Evolutionary conservation across 192 early-diverging fungal species (phyloP).

Genomic region (Dissophora ornata): DNA sequence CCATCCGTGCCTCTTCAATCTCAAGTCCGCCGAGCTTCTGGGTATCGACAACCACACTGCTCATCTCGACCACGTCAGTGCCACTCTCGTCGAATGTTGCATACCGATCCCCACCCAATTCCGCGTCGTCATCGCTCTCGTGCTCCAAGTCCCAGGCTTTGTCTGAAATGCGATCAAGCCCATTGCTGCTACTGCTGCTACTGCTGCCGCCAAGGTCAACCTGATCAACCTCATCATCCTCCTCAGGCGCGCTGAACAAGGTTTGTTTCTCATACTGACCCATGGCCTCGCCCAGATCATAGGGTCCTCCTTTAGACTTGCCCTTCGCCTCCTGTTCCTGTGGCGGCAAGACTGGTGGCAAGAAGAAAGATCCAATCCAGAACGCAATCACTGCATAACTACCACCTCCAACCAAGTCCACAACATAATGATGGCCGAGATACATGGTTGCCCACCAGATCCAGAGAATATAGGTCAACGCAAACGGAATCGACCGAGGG

Average conservation of each 20-base stretch:
- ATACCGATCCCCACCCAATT: not conserved
- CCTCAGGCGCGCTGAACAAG: constrained; percentile 11
- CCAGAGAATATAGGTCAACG: constrained; percentile 69
- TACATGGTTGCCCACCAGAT: constrained; percentile 87
- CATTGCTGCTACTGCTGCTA: constrained; percentile 9
- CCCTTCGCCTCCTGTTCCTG: not conserved
- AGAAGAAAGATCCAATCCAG: constrained; percentile 53
- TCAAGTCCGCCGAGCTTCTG: not conserved
- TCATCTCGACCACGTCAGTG: constrained; percentile 19
- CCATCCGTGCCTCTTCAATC: constrained; percentile 11
- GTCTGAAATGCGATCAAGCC: not conserved
- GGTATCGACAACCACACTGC: constrained; percentile 11
- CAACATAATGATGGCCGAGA: constrained; percentile 78
- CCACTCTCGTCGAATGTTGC: not conserved
- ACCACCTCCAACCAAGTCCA: constrained; percentile 74
- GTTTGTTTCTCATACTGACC: constrained; percentile 35
- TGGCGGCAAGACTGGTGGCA: constrained; percentile 49
- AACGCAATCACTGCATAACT: constrained; percentile 70
- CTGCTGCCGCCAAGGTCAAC: not conserved
- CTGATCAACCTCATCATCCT: not conserved
- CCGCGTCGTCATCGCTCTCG: not conserved
- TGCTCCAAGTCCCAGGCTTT: not conserved
- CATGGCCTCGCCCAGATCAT: constrained; percentile 15
- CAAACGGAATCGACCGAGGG: constrained; percentile 56
- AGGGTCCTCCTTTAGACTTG: not conserved